A percentile compares a stretch with the other conserved stretches of the same genome.
phyloP scores from a whole-genome alignment of 495 filamentous ascomycete species.

The Poronia punctata region DNA sequence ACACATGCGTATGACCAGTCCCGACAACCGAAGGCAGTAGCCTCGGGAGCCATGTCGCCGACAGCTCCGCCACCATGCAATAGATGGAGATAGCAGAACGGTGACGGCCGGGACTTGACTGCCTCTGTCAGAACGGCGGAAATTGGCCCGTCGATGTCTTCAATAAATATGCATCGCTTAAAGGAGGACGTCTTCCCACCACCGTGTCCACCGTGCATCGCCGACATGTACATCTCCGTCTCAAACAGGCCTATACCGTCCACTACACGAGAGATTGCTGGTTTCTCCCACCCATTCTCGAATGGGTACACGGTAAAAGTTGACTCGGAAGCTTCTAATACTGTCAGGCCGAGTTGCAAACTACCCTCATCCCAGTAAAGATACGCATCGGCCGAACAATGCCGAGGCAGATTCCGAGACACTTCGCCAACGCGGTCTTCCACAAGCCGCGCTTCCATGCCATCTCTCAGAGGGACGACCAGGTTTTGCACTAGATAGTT shows the following conservation, averaged over 20 bases:
- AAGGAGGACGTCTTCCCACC: constrained; percentile 55
- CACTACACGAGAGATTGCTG: too few relatives aligned
- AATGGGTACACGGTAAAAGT: constrained; percentile 13
- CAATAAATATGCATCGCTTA: constrained; percentile 59
- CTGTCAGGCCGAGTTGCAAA: constrained; percentile 49
- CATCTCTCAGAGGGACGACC: constrained; percentile 40
- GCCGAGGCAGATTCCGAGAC: constrained; percentile 34
- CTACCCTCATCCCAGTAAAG: constrained; percentile 44
- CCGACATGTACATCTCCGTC: constrained; percentile 54
- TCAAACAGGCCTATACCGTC: constrained; percentile 50
- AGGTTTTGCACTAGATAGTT: constrained; percentile 44
- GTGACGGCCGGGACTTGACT: constrained; percentile 44
- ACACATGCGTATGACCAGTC: constrained; percentile 60
- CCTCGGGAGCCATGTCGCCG: constrained; percentile 37
- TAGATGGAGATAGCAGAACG: constrained; percentile 57
- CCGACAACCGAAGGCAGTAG: constrained; percentile 56
- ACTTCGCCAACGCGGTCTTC: constrained; percentile 41
- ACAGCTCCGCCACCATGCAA: constrained; percentile 54
- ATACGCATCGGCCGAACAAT: constrained; percentile 51
- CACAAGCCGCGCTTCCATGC: constrained; percentile 28
- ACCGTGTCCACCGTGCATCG: constrained; percentile 54
- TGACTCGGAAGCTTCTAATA: constrained; percentile 39
- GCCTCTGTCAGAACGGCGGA: constrained; percentile 36
- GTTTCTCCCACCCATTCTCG: too few relatives aligned
- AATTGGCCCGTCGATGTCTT: constrained; percentile 39